These are phyloP conservation scores for Dryas alaskensis DNA, from an alignment of 306 rosid genomes.

Conservation along the genomic window DNA sequence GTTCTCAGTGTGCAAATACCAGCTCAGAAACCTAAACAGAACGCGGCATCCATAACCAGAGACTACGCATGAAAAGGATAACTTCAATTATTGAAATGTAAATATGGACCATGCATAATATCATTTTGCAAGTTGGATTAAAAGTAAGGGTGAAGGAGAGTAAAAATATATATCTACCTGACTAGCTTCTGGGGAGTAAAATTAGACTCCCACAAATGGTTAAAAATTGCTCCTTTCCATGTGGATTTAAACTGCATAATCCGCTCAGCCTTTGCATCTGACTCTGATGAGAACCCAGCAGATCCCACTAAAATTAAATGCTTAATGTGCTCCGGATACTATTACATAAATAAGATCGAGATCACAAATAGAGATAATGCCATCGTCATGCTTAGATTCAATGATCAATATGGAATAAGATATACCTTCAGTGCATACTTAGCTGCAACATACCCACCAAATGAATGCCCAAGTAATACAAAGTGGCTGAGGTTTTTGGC, in stretches of 20 bases:
- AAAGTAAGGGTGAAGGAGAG: not conserved
- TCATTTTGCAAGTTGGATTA: not conserved
- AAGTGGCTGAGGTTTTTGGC: constrained; percentile 85
- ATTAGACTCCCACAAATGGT: constrained; percentile 93
- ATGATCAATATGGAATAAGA: constrained; percentile 25
- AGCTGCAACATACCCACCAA: constrained; percentile 96
- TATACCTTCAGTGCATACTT: constrained; percentile 89
- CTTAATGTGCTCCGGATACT: constrained; percentile 94
- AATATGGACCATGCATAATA: not conserved
- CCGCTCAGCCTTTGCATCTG: constrained; percentile 56
- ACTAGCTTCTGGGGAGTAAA: constrained; percentile 79
- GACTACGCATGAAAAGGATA: not conserved
- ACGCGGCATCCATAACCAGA: not conserved
- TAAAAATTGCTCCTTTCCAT: constrained; percentile 85
- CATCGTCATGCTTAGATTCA: constrained; percentile 14
- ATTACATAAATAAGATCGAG: constrained; percentile 25
- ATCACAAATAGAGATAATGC: constrained; percentile 23
- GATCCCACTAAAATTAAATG: constrained; percentile 92
- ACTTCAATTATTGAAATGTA: not conserved
- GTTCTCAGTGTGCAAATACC: not conserved
- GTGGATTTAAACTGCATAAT: constrained; percentile 63
- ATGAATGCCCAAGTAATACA: constrained; percentile 90
- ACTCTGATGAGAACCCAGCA: constrained; percentile 66
- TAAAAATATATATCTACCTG: constrained; percentile 41
- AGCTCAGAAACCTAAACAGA: not conserved